Evolutionary conservation across 495 filamentous ascomycete genomes (phyloP), one percentile per base, ranked within the genome.

Genomic region (Penicillium chermesinum): DNA sequence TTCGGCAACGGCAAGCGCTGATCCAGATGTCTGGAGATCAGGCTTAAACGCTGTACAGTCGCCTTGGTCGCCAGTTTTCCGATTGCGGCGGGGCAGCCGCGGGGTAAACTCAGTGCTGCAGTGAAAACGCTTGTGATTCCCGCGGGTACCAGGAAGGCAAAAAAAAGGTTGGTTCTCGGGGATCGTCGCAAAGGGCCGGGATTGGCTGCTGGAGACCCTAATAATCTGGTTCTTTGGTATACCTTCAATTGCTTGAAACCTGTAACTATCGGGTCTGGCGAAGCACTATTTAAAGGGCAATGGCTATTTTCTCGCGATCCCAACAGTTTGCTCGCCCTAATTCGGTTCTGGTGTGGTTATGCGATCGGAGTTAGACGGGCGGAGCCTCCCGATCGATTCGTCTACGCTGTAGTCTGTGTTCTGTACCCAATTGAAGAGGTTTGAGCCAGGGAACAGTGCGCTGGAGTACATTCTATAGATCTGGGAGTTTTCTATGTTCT

Each of bases 1-100:
- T 74, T 78, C 58, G 76, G 74, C 65, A 75, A 73, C 66, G 79
- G 81, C 33, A 72, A 62, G 58, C 73, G 70, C 53, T 78, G 70
- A 61, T 83, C 77, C 62, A 95, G 76, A 67, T 95, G 88, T 73
- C 87, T 77, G 53, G 86, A 84, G 67, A 94, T 89, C 66, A 90
- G 79, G 59, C 82, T 84, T 37, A 91, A 70, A 41, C 88, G 83
- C 58, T 82, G 76, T 74, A 77, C 73, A 67, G 81, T 73, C 58
- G 63, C 65, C 59, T 64, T 70, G 71, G 74, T 67, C 61, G 80
- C 81, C 76, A 82, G 67, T 63, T 74, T 70, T 71, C 69, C 61
- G 65, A 65, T 55, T 48, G 53, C 67, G 64, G 66, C 58, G 62
- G 64, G 61, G 56, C 55, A 54, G 59, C 65, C 62, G 69, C 65